Base-by-base conservation (phyloP, 179 eudicot species). In the Camellia oleifera region DNA sequence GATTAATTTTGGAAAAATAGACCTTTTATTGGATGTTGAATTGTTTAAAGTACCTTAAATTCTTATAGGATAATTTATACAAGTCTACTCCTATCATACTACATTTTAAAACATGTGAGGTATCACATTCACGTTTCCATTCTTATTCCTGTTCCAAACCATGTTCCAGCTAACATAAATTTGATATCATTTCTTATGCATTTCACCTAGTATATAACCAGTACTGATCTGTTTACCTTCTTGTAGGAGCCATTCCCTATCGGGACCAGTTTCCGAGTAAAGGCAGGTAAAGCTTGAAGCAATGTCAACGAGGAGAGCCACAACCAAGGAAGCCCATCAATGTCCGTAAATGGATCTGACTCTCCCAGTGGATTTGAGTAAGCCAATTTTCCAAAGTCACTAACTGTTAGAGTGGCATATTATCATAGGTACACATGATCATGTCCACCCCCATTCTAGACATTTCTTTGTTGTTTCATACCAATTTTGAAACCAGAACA, bases 201-300 rank as follows among this genome's bases (percentile, higher is more conserved):
- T 45, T 7, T 64, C 8, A 32, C 42, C 32, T 10, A 3, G 2
- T 32, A 3, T 66, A 32, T 40, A 67, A 40, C 1, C 17, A 67
- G 40, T 60, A 48, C 5, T 60, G 18, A 44, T 75, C 67, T 62
- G 46, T 70, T 52, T 57, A 67, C 32, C 46, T 69, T 1, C 60
- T 56, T 82, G 79, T 54, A 92, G 96, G 96, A 92, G 82, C 94
- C 94, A 20, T 92, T 92, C 80, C 97, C 97, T 1, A 81, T 84
- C 79, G 88, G 90, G 15, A 77, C 79, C 74, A 86, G 74, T 80
- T 81, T 84, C 62, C 86, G 89, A 54, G 32, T 83, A 23, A 92
- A 86, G 71, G 81, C 89, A 64, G 85, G 89, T 72, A 80, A 67
- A 80, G 68, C 81, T 70, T 69, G 74, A 65, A 67, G 68, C 54